Evolutionary conservation across 1,284 basidiomycete genomes (phyloP), one percentile per base, ranked within the genome.

Genomic region (Moesziomyces sp.): DNA sequence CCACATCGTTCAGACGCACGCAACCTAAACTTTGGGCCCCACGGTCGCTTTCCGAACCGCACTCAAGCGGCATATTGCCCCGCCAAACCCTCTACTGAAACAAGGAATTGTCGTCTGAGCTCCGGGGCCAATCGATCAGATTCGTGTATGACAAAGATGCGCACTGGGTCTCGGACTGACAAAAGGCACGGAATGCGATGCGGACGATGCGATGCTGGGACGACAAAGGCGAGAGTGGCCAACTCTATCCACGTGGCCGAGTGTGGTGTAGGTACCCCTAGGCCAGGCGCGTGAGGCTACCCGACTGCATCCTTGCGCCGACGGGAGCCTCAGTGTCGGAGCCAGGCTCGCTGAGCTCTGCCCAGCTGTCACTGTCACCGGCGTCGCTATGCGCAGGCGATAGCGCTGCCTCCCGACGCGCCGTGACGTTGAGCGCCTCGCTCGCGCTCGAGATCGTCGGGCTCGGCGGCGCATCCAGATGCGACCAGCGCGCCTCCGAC

Each of bases 311-410:
- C 38, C 38, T 18, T 18, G 38, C 38, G 16, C 38, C 38, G 1
- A 14, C 38, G 0, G 16, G 18, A 5, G 42, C 34, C 40, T 58
- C 58, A 11, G 19, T 53, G n/a, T 60, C 65, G 19, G 70, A 68
- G 5, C 60, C 58, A 35, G 46, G 46, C 14, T 67, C 56, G 58
- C 64, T 67, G 45, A 73, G 28, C 51, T 68, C 60, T 23, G 70
- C 70, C 70, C 70, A 73, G 61, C 70, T 73, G 11, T 73, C 70
- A 58, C 70, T 73, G 11, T 73, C 70, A 30, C 60, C 64, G 13
- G 46, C 63, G 43, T 68, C 70, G 40, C 70, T 73, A 0, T 34
- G 18, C 23, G 53, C 46, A 14, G 14, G 38, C 23, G 68, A 64
- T 3, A 50, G 18, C n/a, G 47, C 48, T 19, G 58, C 62, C 14